Base-by-base conservation (phyloP, 768 basidiomycete species). In the Lepiota venenata region DNA sequence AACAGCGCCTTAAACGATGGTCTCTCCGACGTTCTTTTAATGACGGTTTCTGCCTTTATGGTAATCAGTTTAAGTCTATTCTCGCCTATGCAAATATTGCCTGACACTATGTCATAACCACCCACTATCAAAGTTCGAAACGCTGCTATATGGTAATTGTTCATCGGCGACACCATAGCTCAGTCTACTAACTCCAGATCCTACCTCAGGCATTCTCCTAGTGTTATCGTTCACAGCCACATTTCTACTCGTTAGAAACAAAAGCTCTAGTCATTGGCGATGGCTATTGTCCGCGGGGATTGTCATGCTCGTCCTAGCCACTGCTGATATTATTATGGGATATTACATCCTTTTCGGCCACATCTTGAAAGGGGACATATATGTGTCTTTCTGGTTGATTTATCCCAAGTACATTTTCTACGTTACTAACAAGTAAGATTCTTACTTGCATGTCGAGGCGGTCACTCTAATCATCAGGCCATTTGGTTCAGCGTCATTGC, bases 371-470 rank as follows among this genome's bases (percentile, higher is more conserved):
- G 16, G 39, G 2, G 14, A 50, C 18, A 12, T 21, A 22, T 7
- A 15, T 7, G 7, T 32, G 4, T 36, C 49, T 9, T 50, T 50
- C 18, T 40, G 49, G 7, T 18, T 50, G 15, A 14, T 42, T 20
- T 42, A 50, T 27, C 49, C 49, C 16, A 50, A 50, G n/a, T 42
- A 41, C 49, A 32, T 42, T 29, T 29, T 50, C 49, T 50, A 42
- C 16, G 49, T 50, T n/a, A 50, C 49, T 16, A 50, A 50, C 49
- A 50, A 50, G 49, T 49, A 18, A 38, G 36, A 32, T 11, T 11
- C 9, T 2, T 9, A 11, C 15, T 25, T n/a, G 39, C 25, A 25
- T 25, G 5, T 12, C 37, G 37, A 20, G 3, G 14, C 8, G 12
- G 10, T n/a, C 38, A 21, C 22, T 10, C 8, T 15, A 3, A 32